phyloP scores from a whole-genome alignment of 139 green algal genomes.

The Closterium sp. region DNA sequence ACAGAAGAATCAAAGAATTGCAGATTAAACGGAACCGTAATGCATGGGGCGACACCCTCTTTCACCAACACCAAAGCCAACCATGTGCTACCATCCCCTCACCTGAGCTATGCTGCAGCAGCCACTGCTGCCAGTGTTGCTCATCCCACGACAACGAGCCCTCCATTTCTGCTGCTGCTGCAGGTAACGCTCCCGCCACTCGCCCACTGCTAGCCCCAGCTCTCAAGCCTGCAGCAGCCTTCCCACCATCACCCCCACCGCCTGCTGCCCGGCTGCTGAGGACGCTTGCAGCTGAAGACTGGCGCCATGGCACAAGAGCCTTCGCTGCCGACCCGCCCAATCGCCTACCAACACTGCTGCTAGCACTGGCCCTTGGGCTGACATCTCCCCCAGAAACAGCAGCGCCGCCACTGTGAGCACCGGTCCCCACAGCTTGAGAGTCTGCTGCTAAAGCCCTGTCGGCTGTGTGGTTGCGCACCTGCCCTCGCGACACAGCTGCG shows the following conservation, averaged over 20 bases:
- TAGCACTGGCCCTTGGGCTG: too few species aligned
- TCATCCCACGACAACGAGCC: background rate
- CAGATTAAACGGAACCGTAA: too few species aligned
- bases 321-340: background rate
- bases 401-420: too few species aligned
- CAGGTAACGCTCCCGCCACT: background rate
- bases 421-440: too few species aligned
- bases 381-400: too few species aligned
- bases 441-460: background rate
- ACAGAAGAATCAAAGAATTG: too few species aligned
- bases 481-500: background rate
- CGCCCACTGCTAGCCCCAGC: background rate
- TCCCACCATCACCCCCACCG: background rate
- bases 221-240: background rate
- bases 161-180: background rate
- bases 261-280: background rate
- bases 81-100: background rate
- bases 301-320: background rate
- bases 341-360: too few species aligned
- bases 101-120: background rate
- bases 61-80: too few species aligned
- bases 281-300: background rate
- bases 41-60: too few species aligned
- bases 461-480: background rate
- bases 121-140: background rate